Evolutionary conservation across 2,329 filamentous ascomycete genomes (phyloP), one percentile per base, ranked within the genome.

Genomic region (Exophiala dermatitidis): DNA sequence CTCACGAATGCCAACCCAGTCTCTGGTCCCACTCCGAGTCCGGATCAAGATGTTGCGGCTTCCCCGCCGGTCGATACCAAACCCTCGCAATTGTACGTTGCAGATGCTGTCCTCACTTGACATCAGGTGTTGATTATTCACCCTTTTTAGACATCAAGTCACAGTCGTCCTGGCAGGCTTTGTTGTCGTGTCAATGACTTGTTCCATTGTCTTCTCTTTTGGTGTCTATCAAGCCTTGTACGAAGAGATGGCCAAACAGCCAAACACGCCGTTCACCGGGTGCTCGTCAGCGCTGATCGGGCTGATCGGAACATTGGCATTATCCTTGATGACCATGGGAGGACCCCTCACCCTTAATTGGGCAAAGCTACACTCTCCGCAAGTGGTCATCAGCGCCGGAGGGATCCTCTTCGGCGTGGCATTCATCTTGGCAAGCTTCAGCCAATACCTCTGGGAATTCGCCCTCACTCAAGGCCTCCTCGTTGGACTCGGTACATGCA

Each of bases 401-500:
- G 67, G 65, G 2, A 48, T 67, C n/a, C 48, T 71, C 2, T 71
- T 70, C 45, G 65, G 62, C 1, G 50, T 68, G 0, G 65, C 67
- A 3, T 57, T 63, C 2, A 43, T 70, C 12, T 56, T 68, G 4
- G 68, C 69, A 3, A 66, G 63, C 29, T 69, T 71, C 46, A 65
- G 69, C 12, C 60, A 64, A 42, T 80, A 80, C 54, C 71, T 83
- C 5, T 1, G 33, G 33, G 7, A 36, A 2, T 36, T 36, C 33
- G 33, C 7, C 7, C 33, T 36, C 2, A 74, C 71, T 32, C 80
- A 83, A 60, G 80, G 80, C 2, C 68, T 82, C 4, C 81, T 78
- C 59, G 82, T 82, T 60, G 80, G 80, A 5, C 73, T 75, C 62
- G 80, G 80, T 0, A 80, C 82, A 74, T 80, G 80, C 0, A 81